Evolutionary conservation across 345 rosid genomes (phyloP), one percentile per base, ranked within the genome.

Genomic region (Viola odorata): DNA sequence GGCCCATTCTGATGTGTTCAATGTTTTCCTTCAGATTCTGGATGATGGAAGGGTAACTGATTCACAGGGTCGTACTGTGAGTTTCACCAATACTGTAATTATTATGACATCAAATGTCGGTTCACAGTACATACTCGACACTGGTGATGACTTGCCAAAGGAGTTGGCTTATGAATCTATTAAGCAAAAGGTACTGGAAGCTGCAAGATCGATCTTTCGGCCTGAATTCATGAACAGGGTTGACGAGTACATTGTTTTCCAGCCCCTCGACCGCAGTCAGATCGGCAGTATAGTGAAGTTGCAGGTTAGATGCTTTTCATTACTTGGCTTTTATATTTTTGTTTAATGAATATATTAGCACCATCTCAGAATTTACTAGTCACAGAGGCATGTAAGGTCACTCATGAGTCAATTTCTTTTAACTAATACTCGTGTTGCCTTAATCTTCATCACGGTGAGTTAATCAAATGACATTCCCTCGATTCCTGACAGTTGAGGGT

Each of bases 221-320:
- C 99, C 99, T 1, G 99, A 95, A 69, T 95, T 95, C 74, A 88
- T 95, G 96, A 95, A 91, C 67, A 78, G 99, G 42, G 96, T 95
- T 37, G 99, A 95, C 65, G 98, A 95, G 68, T 95, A 95, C 77
- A 95, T 95, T 40, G 98, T 95, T 13, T 95, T 95, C 98, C 98
- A 95, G 75, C 96, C 99, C 50, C 73, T 95, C 71, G 88, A 84
- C 67, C 94, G 88, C 0, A 70, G 75, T 6, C 96, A 95, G 74
- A 95, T 95, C 68, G 77, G 72, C 85, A 68, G 79, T 23, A 95
- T 95, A 47, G 99, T 95, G 64, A 82, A 76, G 47, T 79, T 95
- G 62, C 99, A 95, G 92, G 99, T 91, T 81, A 49, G 78, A 32
- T 64, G 41, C 12, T 23, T 50, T 38, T 1, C 9, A 54, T 39